Base-by-base conservation (phyloP, 2,329 filamentous ascomycete genomes). In the Chaetomiaceae sp. region DNA sequence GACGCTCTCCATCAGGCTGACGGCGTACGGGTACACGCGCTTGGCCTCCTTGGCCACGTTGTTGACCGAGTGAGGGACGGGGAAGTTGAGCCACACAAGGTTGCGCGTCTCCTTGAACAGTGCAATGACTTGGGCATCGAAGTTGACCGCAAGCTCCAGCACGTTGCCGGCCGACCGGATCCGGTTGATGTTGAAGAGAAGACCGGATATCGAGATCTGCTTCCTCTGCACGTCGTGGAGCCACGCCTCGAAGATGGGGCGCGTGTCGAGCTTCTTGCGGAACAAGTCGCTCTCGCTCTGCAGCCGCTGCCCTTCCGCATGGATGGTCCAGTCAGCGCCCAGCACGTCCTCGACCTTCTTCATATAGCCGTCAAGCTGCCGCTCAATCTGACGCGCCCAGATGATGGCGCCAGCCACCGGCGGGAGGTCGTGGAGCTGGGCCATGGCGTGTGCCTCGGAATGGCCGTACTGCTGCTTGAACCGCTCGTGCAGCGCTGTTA, bases 391-490 rank as follows among this genome's bases (percentile, higher is more conserved):
- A 39, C 90, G 86, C 22, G 92, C 92, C 88, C 94, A 97, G 49
- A 99, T 95, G 61, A 99, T 96, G 33, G 92, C 92, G 53, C 94
- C 95, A 4, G 94, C 95, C 0, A 99, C 91, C 0, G 95, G 94
- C 0, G 94, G 94, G 15, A 99, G 77, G 71, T 99, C 94, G 58
- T 92, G 91, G 53, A 99, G 79, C 70, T 97, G 92, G 3, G 94
- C 91, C 95, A 99, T 99, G 4, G 91, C 91, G 68, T 97, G 92
- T 2, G 94, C 91, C 72, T 99, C 94, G 0, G 95, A 97, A 67
- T 97, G 91, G 2, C 91, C 95, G 70, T 99, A 99, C 68, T 99
- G 94, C 68, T 95, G 91, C 74, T 97, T 99, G 78, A 97, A 99
- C 27, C 94, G 88, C 73, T 97, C 91, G 64, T 99, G 95, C 25